phyloP scores from a whole-genome alignment of 768 basidiomycete species.

The Collybia mongolica region DNA sequence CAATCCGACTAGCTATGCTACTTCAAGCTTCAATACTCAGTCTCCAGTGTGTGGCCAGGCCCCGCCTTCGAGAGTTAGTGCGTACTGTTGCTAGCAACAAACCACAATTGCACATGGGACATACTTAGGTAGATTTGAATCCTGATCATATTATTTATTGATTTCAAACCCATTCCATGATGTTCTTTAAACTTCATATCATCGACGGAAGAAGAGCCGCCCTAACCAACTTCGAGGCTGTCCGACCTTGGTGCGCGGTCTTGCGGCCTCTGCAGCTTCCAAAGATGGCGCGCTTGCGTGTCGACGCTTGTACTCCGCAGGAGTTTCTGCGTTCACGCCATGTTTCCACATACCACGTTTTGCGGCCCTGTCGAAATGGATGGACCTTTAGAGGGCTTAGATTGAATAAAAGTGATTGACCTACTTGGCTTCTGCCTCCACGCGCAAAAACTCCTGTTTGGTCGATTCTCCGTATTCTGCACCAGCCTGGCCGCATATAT shows the following conservation, averaged over 20 bases:
- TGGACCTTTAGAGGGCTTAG: background rate
- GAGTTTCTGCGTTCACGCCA: constrained; percentile 57
- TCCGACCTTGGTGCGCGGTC: background rate
- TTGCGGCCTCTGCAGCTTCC: constrained; percentile 13
- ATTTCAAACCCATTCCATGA: too few species aligned
- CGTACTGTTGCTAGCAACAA: too few species aligned
- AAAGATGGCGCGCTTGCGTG: constrained; percentile 31
- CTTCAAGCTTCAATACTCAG: too few species aligned
- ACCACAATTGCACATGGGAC: too few species aligned
- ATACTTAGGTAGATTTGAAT: too few species aligned
- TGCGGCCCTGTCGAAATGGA: constrained; percentile 41
- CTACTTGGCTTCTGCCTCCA: constrained; percentile 71
- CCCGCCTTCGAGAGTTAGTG: too few species aligned
- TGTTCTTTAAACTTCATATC: background rate
- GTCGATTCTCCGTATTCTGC: constrained; percentile 77
- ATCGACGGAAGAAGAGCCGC: constrained; percentile 10
- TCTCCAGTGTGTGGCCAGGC: too few species aligned
- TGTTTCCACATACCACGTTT: constrained; percentile 76
- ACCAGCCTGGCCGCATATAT: constrained; percentile 38
- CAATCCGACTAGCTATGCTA: too few species aligned
- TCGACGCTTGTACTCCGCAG: constrained; percentile 79
- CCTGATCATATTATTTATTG: too few species aligned
- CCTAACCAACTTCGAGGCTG: constrained; percentile 9
- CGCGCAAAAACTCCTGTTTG: constrained; percentile 57
- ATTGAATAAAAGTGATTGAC: constrained; percentile 15